These are phyloP conservation scores for Ilex paraguariensis DNA, from an alignment of 305 asterid species.

Conservation along the genomic window DNA sequence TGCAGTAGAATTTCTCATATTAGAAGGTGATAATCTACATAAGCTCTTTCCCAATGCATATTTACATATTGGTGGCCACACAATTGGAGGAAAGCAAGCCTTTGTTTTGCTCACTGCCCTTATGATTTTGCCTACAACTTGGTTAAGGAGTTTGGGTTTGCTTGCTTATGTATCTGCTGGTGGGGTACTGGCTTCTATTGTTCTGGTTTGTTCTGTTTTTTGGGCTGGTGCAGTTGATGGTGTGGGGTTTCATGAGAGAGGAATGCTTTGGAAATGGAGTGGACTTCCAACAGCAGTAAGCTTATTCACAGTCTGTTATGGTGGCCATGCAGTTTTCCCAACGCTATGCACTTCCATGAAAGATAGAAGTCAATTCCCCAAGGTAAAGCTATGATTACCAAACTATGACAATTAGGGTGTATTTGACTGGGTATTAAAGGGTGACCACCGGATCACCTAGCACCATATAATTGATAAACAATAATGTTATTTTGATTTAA, in stretches of 20 bases:
- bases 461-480: not conserved
- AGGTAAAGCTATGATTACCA: slow-evolving; percentile 15
- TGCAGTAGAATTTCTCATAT: slow-evolving; percentile 45
- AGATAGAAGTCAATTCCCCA: slow-evolving; percentile 32
- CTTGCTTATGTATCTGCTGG: slow-evolving; percentile 38
- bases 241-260: slow-evolving; percentile 38
- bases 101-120: slow-evolving; percentile 35
- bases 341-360: slow-evolving; percentile 38
- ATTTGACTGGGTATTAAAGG: no score
- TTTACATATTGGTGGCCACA: slow-evolving; percentile 8
- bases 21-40: slow-evolving; percentile 46
- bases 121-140: slow-evolving; percentile 31
- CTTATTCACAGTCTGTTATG: slow-evolving; percentile 40
- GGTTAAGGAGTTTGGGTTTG: slow-evolving; percentile 31
- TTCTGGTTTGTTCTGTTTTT: slow-evolving; percentile 19
- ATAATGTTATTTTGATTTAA: no score
- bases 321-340: slow-evolving; percentile 52
- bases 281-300: slow-evolving; percentile 42
- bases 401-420: not conserved
- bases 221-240: slow-evolving; percentile 41
- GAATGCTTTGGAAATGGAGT: slow-evolving; percentile 27
- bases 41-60: slow-evolving; percentile 26
- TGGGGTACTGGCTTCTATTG: slow-evolving; percentile 40
- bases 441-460: not conserved
- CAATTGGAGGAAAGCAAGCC: slow-evolving; percentile 23